A percentile compares a stretch with the other conserved stretches of the same genome.
Evolutionary conservation across 2,329 filamentous ascomycete genomes (phyloP).

Genomic region (Didymella exigua): DNA sequence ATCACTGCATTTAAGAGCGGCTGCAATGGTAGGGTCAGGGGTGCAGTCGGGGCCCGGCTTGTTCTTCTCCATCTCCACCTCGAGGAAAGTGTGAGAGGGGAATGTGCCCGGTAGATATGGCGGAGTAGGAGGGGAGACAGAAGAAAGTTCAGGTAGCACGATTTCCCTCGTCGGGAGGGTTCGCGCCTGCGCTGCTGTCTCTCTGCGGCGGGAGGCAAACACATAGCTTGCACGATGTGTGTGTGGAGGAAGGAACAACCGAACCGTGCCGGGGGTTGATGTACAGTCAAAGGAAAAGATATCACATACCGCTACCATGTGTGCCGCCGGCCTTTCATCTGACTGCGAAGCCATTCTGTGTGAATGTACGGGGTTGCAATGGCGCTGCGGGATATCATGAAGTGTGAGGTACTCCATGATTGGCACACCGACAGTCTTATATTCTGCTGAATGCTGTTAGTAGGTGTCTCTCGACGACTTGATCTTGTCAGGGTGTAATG

Average conservation of each 20-base stretch:
- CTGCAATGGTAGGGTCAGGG: not conserved
- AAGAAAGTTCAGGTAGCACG: not conserved
- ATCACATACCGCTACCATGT: constrained; percentile 40
- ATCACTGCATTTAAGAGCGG: not conserved
- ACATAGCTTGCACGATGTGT: not conserved
- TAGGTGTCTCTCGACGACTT: not conserved
- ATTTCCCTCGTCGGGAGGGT: not conserved
- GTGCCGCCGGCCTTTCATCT: constrained; percentile 29
- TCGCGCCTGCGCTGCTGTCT: not conserved
- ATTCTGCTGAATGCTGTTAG: constrained; percentile 16
- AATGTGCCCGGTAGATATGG: not conserved
- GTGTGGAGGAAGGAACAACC: constrained; percentile 8
- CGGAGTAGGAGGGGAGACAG: not conserved
- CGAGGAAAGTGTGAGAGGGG: not conserved
- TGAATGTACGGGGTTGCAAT: constrained; percentile 35
- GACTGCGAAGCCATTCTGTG: constrained; percentile 39
- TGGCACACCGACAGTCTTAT: constrained; percentile 11
- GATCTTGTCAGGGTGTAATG: not conserved
- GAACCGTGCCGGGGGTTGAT: not conserved
- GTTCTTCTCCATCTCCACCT: not conserved
- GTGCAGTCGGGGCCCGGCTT: no score
- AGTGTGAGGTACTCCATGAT: constrained; percentile 48
- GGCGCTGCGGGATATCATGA: constrained; percentile 47
- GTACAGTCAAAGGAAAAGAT: constrained; percentile 14
- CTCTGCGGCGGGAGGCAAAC: not conserved